Conservation (phyloP, 495 filamentous ascomycete genomes). For the Penicillium crystallinum region DNA sequence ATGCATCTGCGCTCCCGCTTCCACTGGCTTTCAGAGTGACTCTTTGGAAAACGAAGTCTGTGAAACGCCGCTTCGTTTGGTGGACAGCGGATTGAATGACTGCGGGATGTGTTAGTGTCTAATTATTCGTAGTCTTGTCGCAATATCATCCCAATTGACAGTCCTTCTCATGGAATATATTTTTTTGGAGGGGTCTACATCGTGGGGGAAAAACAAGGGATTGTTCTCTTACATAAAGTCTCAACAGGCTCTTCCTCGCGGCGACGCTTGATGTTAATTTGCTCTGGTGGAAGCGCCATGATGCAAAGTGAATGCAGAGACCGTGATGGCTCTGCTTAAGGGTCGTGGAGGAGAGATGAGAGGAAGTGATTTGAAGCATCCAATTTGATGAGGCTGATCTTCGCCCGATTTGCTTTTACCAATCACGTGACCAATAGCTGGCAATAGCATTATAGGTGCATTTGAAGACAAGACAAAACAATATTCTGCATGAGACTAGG, state of each 20-base stretch:
- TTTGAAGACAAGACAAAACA: neutral
- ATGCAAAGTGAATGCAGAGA: neutral
- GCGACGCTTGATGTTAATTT: slow-evolving; percentile 53
- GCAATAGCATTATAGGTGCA: neutral
- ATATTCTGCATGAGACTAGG: no score
- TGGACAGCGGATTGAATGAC: slow-evolving; percentile 44
- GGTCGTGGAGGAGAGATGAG: slow-evolving; percentile 4
- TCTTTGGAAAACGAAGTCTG: slow-evolving; percentile 45
- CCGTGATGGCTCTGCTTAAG: slow-evolving; percentile 1
- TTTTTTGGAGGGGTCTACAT: slow-evolving; percentile 13
- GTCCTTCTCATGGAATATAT: neutral
- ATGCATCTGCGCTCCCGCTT: slow-evolving; percentile 10
- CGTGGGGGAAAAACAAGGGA: slow-evolving; percentile 15
- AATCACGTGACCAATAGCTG: neutral
- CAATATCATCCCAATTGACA: neutral
- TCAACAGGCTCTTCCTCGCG: slow-evolving; percentile 53
- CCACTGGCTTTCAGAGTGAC: slow-evolving; percentile 27
- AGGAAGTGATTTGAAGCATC: neutral
- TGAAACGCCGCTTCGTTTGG: slow-evolving; percentile 47
- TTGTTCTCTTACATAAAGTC: slow-evolving; percentile 44
- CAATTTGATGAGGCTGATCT: slow-evolving; percentile 4
- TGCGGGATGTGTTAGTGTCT: slow-evolving; percentile 15
- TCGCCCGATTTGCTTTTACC: neutral
- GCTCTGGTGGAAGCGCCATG: slow-evolving; percentile 48
- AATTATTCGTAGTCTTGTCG: neutral